These are phyloP conservation scores for Lycium barbarum DNA, from an alignment of 257 asterid species.

Conservation along the genomic window DNA sequence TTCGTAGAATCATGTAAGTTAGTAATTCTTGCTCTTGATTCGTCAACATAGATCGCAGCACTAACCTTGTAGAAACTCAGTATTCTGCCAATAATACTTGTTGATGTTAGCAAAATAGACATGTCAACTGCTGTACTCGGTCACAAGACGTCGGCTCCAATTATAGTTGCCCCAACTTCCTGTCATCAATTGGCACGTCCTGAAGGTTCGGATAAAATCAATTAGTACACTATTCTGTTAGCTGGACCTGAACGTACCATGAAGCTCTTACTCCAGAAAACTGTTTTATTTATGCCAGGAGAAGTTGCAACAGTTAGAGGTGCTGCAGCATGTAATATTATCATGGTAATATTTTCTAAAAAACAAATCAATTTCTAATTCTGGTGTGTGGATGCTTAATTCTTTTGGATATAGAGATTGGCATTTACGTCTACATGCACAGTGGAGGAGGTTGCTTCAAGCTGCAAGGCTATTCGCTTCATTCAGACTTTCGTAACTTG, in stretches of 20 bases:
- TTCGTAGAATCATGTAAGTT: constrained; percentile 56
- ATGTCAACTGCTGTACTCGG: constrained; percentile 59
- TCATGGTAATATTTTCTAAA: constrained; percentile 51
- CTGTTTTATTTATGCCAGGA: constrained; percentile 42
- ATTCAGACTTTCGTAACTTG: constrained; percentile 57
- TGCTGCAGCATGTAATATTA: constrained; percentile 58
- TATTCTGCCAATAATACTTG: constrained; percentile 59
- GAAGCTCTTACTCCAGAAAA: not conserved
- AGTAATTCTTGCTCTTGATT: not conserved
- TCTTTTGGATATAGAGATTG: constrained; percentile 43
- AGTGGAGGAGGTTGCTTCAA: constrained; percentile 70
- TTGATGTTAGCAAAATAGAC: constrained; percentile 61
- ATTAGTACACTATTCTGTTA: not conserved
- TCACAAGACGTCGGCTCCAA: constrained; percentile 53
- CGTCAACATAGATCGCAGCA: not conserved
- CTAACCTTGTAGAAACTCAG: constrained; percentile 37
- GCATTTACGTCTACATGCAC: constrained; percentile 64
- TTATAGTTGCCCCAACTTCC: constrained; percentile 65
- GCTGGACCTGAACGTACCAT: not conserved
- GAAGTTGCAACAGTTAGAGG: constrained; percentile 75
- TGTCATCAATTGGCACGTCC: constrained; percentile 60
- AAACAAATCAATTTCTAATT: not conserved
- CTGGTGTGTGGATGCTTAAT: not conserved
- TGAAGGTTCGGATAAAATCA: constrained; percentile 45
- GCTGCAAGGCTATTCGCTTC: constrained; percentile 66